Evolutionary conservation across 495 filamentous ascomycete genomes (phyloP).

Genomic region (Melanomma pulvis-pyrius): DNA sequence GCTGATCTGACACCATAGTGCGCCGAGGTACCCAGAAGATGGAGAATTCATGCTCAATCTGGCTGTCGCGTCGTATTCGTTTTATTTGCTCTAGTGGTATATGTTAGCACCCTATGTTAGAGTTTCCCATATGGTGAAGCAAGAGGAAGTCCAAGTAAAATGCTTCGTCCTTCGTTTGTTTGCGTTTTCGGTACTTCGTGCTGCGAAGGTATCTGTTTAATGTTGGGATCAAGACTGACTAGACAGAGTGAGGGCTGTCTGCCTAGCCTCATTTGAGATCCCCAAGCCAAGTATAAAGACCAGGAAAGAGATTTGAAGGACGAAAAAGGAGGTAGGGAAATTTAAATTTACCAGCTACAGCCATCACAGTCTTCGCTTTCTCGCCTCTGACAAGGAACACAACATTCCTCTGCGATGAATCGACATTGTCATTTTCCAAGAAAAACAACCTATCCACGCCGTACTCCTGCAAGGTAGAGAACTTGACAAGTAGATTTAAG

Average conservation of each 20-base stretch:
- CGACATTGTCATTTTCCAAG: slow-evolving; percentile 90
- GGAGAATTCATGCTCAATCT: slow-evolving; percentile 89
- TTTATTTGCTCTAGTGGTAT: slow-evolving; percentile 78
- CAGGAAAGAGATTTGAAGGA: not conserved
- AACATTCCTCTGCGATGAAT: slow-evolving; percentile 91
- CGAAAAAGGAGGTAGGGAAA: not conserved
- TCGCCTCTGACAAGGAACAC: slow-evolving; percentile 90
- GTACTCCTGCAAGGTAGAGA: slow-evolving; percentile 87
- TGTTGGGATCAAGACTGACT: slow-evolving; percentile 70
- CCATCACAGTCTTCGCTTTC: slow-evolving; percentile 75
- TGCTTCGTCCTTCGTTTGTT: slow-evolving; percentile 2
- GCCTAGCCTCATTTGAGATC: slow-evolving; percentile 65
- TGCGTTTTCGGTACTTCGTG: not conserved
- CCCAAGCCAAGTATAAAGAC: slow-evolving; percentile 35
- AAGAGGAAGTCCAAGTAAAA: slow-evolving; percentile 19
- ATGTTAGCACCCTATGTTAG: slow-evolving; percentile 30
- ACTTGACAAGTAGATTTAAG: slow-evolving; percentile 88
- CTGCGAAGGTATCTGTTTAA: slow-evolving; percentile 43
- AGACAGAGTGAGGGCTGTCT: slow-evolving; percentile 62
- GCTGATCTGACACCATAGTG: slow-evolving; percentile 85
- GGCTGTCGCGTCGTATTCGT: slow-evolving; percentile 78
- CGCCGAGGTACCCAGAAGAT: slow-evolving; percentile 92
- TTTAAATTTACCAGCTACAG: slow-evolving; percentile 76
- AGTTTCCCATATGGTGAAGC: slow-evolving; percentile 12
- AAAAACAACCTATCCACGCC: slow-evolving; percentile 96